Evolutionary conservation across 345 rosid species (phyloP), one percentile per base, ranked within the genome.

Genomic region (Aquilaria malaccensis): DNA sequence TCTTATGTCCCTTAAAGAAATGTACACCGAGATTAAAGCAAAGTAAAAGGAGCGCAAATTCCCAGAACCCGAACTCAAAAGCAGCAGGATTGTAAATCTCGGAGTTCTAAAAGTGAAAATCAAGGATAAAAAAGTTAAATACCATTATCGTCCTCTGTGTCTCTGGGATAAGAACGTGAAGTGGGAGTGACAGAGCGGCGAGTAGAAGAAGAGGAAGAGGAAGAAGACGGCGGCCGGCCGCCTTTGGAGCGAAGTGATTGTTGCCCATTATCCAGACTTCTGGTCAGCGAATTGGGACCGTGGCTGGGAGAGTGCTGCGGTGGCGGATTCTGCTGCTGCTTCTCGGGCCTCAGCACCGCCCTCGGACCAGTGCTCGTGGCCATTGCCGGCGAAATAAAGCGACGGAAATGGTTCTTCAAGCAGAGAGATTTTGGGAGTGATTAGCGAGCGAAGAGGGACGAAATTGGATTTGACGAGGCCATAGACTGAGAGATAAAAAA

Each of bases 161-260:
- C 68, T 56, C 56, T 76, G 5, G 87, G 78, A 12, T 57, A 76
- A 11, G 91, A 63, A 48, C 94, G 84, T 59, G 80, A 80, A 66
- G 70, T 77, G 59, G 90, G 82, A 70, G 90, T 79, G 74, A 76
- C 80, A 67, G 95, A 80, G 67, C 95, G 98, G 56, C 92, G 73
- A 13, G 75, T 53, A 45, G 78, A 58, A 31, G 77, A 73, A 41
- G 74, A 22, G 32, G 70, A 54, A 52, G 79, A 67, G 10, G 56
- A 53, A 30, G 81, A 32, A 48, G 79, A 63, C 60, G 81, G 54
- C 7, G 81, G 77, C 3, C 76, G 74, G 10, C 74, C 63, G 2
- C 77, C 83, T 55, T 71, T 82, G 57, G 68, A 76, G 55, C 81
- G 81, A 63, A 73, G 56, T 57, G 81, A 68, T 62, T 74, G 81